phyloP scores from a whole-genome alignment of 805 yeast species.

The Candida fluviatilis region DNA sequence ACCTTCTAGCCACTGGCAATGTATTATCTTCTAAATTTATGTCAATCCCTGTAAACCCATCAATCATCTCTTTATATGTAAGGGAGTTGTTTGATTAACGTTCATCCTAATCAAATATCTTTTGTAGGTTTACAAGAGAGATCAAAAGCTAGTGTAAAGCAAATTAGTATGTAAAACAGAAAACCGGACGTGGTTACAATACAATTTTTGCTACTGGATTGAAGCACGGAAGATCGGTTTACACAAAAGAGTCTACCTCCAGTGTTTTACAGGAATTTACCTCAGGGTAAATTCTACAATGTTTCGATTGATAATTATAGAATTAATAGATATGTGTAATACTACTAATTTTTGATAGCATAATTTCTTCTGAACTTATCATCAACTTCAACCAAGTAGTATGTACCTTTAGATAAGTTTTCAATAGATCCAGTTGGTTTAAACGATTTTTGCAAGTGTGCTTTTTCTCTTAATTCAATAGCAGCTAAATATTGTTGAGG shows the following conservation, averaged over 20 bases:
- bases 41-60: too few relatives aligned
- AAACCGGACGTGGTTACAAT: not conserved
- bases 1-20: too few relatives aligned
- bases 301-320: not conserved
- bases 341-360: slow-evolving; percentile 56
- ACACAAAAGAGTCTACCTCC: too few relatives aligned
- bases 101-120: too few relatives aligned
- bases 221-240: not conserved
- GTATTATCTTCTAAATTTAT: too few relatives aligned
- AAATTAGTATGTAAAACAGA: not conserved
- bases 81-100: too few relatives aligned
- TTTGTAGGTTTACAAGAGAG: too few relatives aligned
- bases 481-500: slow-evolving; percentile 84
- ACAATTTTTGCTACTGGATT: not conserved
- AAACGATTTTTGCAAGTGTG: slow-evolving; percentile 77
- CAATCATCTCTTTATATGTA: too few relatives aligned
- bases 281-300: not conserved
- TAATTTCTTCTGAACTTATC: slow-evolving; percentile 86
- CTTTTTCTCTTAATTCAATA: slow-evolving; percentile 80
- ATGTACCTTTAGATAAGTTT: slow-evolving; percentile 66
- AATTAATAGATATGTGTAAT: too few relatives aligned
- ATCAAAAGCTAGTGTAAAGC: too few relatives aligned
- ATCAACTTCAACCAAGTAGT: slow-evolving; percentile 79
- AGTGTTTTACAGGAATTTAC: not conserved
- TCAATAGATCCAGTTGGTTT: slow-evolving; percentile 79